Evolutionary conservation across 495 filamentous ascomycete genomes (phyloP).

Genomic region (Lineolata rhizophorae): DNA sequence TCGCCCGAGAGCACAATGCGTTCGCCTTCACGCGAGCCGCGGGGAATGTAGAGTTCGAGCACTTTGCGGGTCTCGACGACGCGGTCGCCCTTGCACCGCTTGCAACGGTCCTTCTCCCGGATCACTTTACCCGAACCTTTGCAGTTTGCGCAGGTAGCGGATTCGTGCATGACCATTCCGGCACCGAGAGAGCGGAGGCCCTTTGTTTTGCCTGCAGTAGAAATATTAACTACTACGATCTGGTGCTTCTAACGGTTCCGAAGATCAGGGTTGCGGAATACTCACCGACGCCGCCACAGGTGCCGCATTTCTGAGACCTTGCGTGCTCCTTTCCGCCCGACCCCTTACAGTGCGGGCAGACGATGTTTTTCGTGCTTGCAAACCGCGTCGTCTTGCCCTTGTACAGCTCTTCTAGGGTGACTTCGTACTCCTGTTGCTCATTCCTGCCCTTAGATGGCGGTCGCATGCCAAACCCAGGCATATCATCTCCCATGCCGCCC

Average conservation of each 20-base stretch:
- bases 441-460: too few relatives aligned
- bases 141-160: conserved; percentile 54
- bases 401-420: conserved; percentile 82
- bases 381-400: conserved; percentile 98
- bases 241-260: too few relatives aligned
- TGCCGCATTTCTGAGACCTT: conserved; percentile 63
- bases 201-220: conserved; percentile 33
- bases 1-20: conserved; percentile 80
- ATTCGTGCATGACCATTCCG: conserved; percentile 66
- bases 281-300: conserved; percentile 52
- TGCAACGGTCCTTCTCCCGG: conserved; percentile 90
- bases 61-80: conserved; percentile 71
- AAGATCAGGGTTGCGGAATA: too few relatives aligned
- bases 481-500: conserved; percentile 36
- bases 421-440: conserved; percentile 78
- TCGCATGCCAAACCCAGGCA: too few relatives aligned
- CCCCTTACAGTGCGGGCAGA: conserved; percentile 74
- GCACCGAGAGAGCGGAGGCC: conserved; percentile 45
- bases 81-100: conserved; percentile 88
- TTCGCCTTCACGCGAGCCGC: conserved; percentile 71
- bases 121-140: conserved; percentile 60
- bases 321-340: conserved; percentile 80
- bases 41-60: conserved; percentile 86
- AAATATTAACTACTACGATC: conserved; percentile 1
- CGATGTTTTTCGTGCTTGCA: conserved; percentile 73